These are phyloP conservation scores for Vicia villosa DNA, from an alignment of 306 rosid genomes.

Conservation along the genomic window DNA sequence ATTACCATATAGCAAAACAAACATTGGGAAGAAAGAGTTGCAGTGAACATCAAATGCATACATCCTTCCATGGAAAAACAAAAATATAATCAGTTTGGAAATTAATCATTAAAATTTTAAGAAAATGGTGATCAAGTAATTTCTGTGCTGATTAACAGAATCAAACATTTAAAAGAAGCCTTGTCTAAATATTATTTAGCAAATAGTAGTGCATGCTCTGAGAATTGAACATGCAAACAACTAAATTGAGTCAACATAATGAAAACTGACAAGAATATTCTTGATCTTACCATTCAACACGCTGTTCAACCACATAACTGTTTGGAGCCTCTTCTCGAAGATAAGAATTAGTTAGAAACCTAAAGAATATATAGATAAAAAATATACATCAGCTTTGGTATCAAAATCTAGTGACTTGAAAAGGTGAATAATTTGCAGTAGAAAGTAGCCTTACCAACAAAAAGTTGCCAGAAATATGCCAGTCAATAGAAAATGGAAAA, in stretches of 20 bases:
- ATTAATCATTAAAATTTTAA: constrained; percentile 24
- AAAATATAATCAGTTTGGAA: constrained; percentile 37
- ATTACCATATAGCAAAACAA: constrained; percentile 89
- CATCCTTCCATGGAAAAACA: constrained; percentile 66
- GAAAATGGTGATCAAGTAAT: constrained; percentile 1
- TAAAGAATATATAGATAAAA: constrained; percentile 39
- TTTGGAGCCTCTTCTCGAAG: constrained; percentile 98
- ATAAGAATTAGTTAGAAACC: constrained; percentile 91
- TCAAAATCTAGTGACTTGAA: constrained; percentile 21
- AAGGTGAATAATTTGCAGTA: constrained; percentile 1
- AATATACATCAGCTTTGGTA: constrained; percentile 24
- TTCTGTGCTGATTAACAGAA: constrained; percentile 5
- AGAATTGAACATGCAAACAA: constrained; percentile 30
- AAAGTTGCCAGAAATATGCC: constrained; percentile 86
- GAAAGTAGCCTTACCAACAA: constrained; percentile 73
- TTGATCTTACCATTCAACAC: constrained; percentile 86
- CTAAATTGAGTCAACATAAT: constrained; percentile 23
- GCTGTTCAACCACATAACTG: constrained; percentile 99
- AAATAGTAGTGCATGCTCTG: constrained; percentile 20
- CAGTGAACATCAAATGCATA: constrained; percentile 99
- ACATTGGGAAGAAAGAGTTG: constrained; percentile 99
- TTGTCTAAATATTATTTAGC: constrained; percentile 6
- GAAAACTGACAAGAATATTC: constrained; percentile 23
- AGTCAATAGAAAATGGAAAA: constrained; percentile 77
- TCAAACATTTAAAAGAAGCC: constrained; percentile 33